Evolutionary conservation across 2,329 filamentous ascomycete genomes (phyloP).

Genomic region (Nemania bipapillata): DNA sequence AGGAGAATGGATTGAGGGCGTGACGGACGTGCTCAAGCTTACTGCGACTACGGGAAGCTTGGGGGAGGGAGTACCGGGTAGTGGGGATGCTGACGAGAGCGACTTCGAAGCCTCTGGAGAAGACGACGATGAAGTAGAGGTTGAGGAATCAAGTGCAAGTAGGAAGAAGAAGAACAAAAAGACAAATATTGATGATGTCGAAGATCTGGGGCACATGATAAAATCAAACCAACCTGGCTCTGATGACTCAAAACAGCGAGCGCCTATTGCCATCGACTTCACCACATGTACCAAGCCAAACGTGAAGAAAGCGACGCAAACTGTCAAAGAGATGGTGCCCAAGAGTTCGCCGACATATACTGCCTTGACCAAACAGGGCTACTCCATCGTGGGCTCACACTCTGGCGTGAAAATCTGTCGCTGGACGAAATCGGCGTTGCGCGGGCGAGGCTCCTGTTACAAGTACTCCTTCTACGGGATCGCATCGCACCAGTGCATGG

Average conservation of each 20-base stretch:
- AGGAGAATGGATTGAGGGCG: constrained; percentile 79
- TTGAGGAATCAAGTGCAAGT: constrained; percentile 60
- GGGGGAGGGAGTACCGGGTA: constrained; percentile 76
- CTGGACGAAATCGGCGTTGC: constrained; percentile 96
- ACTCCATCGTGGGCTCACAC: constrained; percentile 93
- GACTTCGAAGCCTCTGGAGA: constrained; percentile 75
- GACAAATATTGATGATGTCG: constrained; percentile 75
- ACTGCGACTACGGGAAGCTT: constrained; percentile 69
- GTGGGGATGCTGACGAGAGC: constrained; percentile 85
- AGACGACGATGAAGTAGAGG: constrained; percentile 61
- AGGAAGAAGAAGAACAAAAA: constrained; percentile 57
- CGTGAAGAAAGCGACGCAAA: constrained; percentile 58
- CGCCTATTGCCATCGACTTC: constrained; percentile 84
- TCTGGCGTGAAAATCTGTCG: constrained; percentile 97
- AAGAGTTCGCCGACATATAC: constrained; percentile 87
- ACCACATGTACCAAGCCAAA: constrained; percentile 72
- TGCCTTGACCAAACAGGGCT: constrained; percentile 93
- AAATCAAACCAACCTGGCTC: constrained; percentile 58
- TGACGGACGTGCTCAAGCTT: constrained; percentile 75
- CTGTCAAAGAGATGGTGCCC: constrained; percentile 91
- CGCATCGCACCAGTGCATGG: constrained; percentile 96
- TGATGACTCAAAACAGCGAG: constrained; percentile 45
- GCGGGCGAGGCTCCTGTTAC: constrained; percentile 94
- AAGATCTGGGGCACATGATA: constrained; percentile 79
- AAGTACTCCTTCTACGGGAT: constrained; percentile 99